Evolutionary conservation across 768 basidiomycete genomes (phyloP).

Genomic region (Dioszegia aurantiaca): DNA sequence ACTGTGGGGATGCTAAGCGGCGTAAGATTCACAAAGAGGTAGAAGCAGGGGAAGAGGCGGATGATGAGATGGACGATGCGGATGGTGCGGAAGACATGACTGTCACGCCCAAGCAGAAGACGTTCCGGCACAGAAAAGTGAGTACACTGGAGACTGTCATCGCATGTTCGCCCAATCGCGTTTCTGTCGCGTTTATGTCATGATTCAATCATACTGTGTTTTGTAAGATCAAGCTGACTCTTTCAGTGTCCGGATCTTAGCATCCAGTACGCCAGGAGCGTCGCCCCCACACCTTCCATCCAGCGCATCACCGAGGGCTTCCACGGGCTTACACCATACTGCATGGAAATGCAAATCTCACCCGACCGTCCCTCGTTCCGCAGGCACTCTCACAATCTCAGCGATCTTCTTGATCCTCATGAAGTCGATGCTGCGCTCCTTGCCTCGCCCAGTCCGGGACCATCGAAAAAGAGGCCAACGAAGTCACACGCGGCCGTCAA

Average conservation of each 20-base stretch:
- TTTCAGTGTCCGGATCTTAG: background rate
- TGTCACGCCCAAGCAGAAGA: conserved; percentile 10
- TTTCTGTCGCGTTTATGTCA: too few relatives aligned
- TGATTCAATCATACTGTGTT: too few relatives aligned
- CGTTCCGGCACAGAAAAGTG: background rate
- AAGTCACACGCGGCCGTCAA: background rate
- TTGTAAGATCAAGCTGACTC: background rate
- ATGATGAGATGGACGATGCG: conserved; percentile 12
- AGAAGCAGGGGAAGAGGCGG: conserved; percentile 8
- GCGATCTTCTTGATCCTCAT: background rate
- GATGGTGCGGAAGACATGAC: conserved; percentile 3
- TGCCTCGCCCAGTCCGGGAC: background rate
- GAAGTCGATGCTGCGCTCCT: background rate
- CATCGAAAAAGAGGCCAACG: background rate
- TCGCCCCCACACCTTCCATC: conserved; percentile 10
- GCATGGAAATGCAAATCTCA: conserved; percentile 1
- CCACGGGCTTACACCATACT: conserved; percentile 5
- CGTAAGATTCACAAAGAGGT: background rate
- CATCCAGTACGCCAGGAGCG: background rate
- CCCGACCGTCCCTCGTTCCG: background rate
- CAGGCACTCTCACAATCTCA: background rate
- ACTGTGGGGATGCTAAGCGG: background rate
- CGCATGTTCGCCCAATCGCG: too few relatives aligned
- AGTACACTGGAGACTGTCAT: too few relatives aligned
- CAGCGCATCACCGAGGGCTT: conserved; percentile 12